phyloP scores from a whole-genome alignment of 768 basidiomycete genomes.

The Strobilomyces confusus region DNA sequence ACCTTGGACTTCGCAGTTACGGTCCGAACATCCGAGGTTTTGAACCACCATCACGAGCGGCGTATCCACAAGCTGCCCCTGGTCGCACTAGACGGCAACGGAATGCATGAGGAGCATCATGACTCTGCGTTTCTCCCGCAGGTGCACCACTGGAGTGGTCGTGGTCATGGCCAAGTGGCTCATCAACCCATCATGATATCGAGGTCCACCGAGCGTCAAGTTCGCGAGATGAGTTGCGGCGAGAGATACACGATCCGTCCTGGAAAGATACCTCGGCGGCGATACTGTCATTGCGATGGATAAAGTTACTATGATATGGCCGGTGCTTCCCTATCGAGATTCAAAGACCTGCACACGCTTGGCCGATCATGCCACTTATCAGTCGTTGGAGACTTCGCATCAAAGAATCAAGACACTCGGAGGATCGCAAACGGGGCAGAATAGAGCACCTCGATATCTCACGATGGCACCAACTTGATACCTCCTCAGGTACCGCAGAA shows the following conservation, averaged over 20 bases:
- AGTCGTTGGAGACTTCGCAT: neutral
- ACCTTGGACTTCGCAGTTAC: neutral
- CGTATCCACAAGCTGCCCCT: too few relatives aligned
- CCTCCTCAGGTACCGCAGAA: neutral
- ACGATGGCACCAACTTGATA: neutral
- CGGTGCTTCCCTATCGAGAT: neutral
- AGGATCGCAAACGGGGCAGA: neutral
- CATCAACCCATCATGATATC: neutral
- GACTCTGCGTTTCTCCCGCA: neutral
- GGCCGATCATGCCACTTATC: neutral
- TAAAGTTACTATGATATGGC: neutral
- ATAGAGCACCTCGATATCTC: neutral
- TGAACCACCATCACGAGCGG: neutral
- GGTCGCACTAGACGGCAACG: neutral
- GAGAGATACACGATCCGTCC: neutral
- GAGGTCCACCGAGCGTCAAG: neutral
- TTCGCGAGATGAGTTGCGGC: neutral
- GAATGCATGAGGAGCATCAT: neutral
- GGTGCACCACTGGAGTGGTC: neutral
- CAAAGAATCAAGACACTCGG: neutral
- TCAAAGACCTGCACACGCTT: too few relatives aligned
- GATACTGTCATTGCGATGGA: constrained; percentile 1
- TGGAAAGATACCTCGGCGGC: neutral
- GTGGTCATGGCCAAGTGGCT: neutral
- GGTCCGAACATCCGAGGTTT: constrained; percentile 4